phyloP scores from a whole-genome alignment of 2,329 filamentous ascomycete species.

The Exophiala mesophila region DNA sequence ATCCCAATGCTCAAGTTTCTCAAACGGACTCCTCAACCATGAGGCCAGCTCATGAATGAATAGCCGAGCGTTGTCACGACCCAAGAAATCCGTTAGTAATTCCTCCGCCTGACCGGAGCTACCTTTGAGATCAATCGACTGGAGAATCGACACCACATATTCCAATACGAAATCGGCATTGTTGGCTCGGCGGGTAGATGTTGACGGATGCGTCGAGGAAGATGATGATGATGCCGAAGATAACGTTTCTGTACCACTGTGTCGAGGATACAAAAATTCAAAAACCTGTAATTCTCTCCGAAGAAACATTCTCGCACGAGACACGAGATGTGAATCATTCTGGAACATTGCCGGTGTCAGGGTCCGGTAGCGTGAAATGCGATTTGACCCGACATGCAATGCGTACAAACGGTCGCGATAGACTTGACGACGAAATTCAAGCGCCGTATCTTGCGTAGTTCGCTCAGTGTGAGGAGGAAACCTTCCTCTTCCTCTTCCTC shows the following conservation, averaged over 20 bases:
- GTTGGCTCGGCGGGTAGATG: constrained; percentile 46
- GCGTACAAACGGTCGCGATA: constrained; percentile 71
- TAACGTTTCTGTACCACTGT: constrained; percentile 18
- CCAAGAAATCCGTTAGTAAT: constrained; percentile 72
- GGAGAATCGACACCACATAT: constrained; percentile 78
- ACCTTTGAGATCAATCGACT: constrained; percentile 74
- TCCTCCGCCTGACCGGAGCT: constrained; percentile 74
- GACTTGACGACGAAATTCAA: constrained; percentile 63
- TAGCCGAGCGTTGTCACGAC: constrained; percentile 64
- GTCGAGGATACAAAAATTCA: constrained; percentile 56
- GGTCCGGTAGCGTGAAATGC: constrained; percentile 68
- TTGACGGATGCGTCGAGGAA: constrained; percentile 2
- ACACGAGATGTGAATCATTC: constrained; percentile 61
- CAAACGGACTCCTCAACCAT: constrained; percentile 78
- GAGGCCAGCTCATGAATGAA: constrained; percentile 81
- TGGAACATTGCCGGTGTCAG: constrained; percentile 64
- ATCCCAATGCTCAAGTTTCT: constrained; percentile 72
- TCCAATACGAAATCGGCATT: constrained; percentile 82
- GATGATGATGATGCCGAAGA: constrained; percentile 24
- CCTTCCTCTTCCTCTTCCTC: constrained; percentile 2
- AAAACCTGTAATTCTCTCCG: constrained; percentile 82
- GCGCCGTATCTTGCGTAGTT: constrained; percentile 34
- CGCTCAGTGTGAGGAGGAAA: constrained; percentile 19
- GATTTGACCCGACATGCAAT: constrained; percentile 76
- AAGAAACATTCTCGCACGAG: constrained; percentile 74